These are phyloP conservation scores for Pugionium cornutum DNA, from an alignment of 345 rosid genomes.

Conservation along the genomic window DNA sequence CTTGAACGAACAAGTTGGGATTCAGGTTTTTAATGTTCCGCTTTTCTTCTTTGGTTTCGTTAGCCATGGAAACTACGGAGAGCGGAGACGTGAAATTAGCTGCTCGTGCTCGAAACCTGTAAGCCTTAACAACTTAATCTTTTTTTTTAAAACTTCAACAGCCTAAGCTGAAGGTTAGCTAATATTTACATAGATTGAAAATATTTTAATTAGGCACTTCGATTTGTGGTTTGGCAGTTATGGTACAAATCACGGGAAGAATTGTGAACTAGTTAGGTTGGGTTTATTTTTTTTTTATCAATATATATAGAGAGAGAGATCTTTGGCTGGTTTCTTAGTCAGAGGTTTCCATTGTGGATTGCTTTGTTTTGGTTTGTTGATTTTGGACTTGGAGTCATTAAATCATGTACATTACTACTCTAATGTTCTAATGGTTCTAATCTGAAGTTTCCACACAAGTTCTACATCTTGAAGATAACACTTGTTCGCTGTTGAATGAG, in stretches of 20 bases:
- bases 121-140: slow-evolving; percentile 27
- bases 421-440: not conserved
- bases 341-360: not conserved
- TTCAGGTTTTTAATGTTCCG: slow-evolving; percentile 1
- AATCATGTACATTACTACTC: slow-evolving; percentile 1
- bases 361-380: not conserved
- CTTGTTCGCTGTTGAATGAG: not conserved
- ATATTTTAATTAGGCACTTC: not conserved
- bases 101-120: slow-evolving; percentile 46
- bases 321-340: too few species aligned
- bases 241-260: too few species aligned
- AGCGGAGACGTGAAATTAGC: slow-evolving; percentile 48
- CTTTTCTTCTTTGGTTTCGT: slow-evolving; percentile 10
- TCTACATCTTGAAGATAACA: not conserved
- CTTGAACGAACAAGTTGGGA: not conserved
- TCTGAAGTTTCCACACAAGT: slow-evolving; percentile 3
- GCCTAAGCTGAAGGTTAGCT: not conserved
- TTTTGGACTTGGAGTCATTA: not conserved
- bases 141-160: not conserved
- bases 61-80: slow-evolving; percentile 77
- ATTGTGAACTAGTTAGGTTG: too few species aligned
- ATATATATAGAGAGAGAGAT: too few species aligned
- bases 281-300: not conserved
- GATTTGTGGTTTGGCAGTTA: not conserved
- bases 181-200: too few species aligned